Percentiles rank a stretch among this genome's conserved stretches.
Conservation (phyloP, 1,139 yeast species). For the Taphrina communis region DNA sequence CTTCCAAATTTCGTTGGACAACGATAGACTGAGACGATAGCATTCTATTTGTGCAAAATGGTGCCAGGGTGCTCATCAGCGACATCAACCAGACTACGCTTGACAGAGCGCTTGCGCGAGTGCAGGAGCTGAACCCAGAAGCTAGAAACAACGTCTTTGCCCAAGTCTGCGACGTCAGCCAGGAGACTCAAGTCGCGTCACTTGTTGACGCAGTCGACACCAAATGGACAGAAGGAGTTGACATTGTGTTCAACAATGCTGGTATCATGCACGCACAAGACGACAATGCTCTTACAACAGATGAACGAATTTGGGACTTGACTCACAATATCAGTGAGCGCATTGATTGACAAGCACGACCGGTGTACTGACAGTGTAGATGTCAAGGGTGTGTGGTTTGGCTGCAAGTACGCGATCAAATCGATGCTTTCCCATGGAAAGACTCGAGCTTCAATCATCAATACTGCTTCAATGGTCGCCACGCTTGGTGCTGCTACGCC, state of each 20-base stretch:
- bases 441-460: slow-evolving; percentile 62
- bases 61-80: slow-evolving; percentile 64
- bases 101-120: slow-evolving; percentile 50
- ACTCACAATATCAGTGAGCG: slow-evolving; percentile 55
- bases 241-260: slow-evolving; percentile 72
- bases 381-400: slow-evolving; percentile 64
- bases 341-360: neutral
- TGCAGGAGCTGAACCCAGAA: slow-evolving; percentile 47
- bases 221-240: slow-evolving; percentile 65
- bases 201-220: slow-evolving; percentile 54
- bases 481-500: slow-evolving; percentile 56
- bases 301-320: slow-evolving; percentile 58
- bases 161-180: slow-evolving; percentile 52
- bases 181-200: slow-evolving; percentile 52
- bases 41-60: slow-evolving; percentile 53
- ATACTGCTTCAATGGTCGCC: slow-evolving; percentile 69
- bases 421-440: slow-evolving; percentile 58
- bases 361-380: slow-evolving; percentile 48
- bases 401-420: slow-evolving; percentile 62
- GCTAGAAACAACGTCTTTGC: slow-evolving; percentile 48
- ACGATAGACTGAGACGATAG: slow-evolving; percentile 5
- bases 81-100: slow-evolving; percentile 57
- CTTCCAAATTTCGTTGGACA: neutral
- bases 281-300: slow-evolving; percentile 55
- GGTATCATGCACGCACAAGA: slow-evolving; percentile 79